phyloP scores from a whole-genome alignment of 2,329 filamentous ascomycete genomes.

The Myriosclerotinia scirpicola region DNA sequence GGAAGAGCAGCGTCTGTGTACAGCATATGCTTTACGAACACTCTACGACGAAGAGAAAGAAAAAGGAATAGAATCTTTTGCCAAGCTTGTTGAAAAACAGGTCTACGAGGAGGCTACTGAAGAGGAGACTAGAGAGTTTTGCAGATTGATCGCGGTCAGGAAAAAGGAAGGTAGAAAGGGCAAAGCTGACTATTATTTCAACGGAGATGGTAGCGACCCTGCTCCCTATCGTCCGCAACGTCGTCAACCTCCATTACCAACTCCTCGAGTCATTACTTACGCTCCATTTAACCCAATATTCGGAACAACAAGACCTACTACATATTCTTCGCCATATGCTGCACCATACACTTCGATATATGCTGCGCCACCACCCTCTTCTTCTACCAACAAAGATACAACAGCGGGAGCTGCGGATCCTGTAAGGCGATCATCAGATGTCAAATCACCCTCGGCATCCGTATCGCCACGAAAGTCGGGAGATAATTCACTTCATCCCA shows the following conservation, averaged over 20 bases:
- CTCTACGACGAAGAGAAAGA: conserved; percentile 59
- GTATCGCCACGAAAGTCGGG: conserved; percentile 29
- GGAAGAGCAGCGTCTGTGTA: conserved; percentile 57
- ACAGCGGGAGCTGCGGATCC: conserved; percentile 1
- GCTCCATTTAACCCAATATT: conserved; percentile 23
- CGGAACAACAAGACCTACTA: conserved; percentile 28
- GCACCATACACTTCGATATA: conserved; percentile 32
- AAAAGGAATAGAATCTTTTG: conserved; percentile 41
- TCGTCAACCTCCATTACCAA: conserved; percentile 17
- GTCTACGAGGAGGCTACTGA: conserved; percentile 55
- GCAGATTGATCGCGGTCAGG: conserved; percentile 51
- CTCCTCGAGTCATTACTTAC: conserved; percentile 2
- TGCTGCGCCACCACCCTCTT: conserved; percentile 16
- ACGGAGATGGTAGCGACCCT: conserved; percentile 38
- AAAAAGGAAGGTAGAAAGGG: conserved; percentile 58
- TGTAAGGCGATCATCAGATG: conserved; percentile 11
- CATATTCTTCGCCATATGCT: conserved; percentile 24
- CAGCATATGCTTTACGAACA: conserved; percentile 60
- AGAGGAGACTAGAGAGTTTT: conserved; percentile 53
- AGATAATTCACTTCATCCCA: conserved; percentile 29
- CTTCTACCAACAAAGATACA: conserved; percentile 12
- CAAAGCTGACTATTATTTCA: conserved; percentile 55
- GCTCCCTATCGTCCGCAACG: conserved; percentile 26
- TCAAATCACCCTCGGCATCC: conserved; percentile 19
- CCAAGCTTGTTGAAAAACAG: conserved; percentile 58